Conservation (phyloP, 768 basidiomycete genomes). For the Collybia nuda region DNA sequence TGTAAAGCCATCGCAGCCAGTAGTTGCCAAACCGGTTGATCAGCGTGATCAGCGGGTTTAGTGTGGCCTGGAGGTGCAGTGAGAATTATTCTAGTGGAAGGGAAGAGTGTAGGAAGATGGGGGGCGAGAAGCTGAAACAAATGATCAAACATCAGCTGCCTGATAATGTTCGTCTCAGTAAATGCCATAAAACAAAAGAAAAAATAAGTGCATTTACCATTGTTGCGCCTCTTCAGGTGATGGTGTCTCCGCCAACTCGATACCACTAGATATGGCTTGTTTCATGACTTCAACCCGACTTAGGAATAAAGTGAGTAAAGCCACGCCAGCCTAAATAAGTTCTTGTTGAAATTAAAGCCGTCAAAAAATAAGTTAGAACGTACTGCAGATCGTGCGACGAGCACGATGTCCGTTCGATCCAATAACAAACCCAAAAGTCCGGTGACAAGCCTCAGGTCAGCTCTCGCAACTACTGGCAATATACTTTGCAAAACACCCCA, state of each 20-base stretch:
- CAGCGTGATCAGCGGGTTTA: constrained; percentile 60
- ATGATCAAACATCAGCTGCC: constrained; percentile 88
- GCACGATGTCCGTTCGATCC: constrained; percentile 72
- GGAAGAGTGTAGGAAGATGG: constrained; percentile 81
- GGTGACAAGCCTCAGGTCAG: constrained; percentile 78
- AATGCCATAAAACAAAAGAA: neutral
- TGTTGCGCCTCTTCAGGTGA: constrained; percentile 76
- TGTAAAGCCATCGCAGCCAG: constrained; percentile 86
- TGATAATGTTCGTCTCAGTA: constrained; percentile 26
- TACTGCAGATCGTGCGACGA: constrained; percentile 80
- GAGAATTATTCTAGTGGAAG: constrained; percentile 73
- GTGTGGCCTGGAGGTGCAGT: constrained; percentile 31
- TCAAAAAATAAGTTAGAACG: constrained; percentile 21
- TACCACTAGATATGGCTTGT: constrained; percentile 55
- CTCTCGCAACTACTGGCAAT: constrained; percentile 75
- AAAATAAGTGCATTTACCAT: constrained; percentile 40
- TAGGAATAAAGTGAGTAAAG: constrained; percentile 86
- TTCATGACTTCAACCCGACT: constrained; percentile 93
- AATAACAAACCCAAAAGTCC: constrained; percentile 84
- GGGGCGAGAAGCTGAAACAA: constrained; percentile 80
- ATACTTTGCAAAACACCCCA: constrained; percentile 85
- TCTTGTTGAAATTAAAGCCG: neutral
- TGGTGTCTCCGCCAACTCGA: constrained; percentile 56
- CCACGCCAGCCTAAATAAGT: constrained; percentile 75
- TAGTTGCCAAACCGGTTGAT: constrained; percentile 95